A percentile compares a stretch with the other conserved stretches of the same genome.
Conservation (phyloP, 2,329 filamentous ascomycete genomes). For the Pseudocercospora pini-densiflorae region DNA sequence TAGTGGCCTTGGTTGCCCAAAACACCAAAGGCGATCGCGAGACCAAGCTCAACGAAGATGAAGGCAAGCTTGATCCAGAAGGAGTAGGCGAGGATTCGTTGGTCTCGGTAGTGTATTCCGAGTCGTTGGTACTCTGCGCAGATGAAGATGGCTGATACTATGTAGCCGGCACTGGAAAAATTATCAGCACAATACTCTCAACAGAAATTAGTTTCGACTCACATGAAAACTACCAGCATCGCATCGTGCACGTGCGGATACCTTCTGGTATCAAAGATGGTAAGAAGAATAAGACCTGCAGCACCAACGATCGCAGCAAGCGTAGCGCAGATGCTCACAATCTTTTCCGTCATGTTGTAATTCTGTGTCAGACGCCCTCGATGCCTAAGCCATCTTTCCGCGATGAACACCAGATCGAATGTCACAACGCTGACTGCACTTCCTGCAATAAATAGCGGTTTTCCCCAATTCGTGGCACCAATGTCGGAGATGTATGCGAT, state of each 20-base stretch:
- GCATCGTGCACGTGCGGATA: constrained; percentile 71
- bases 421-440: constrained; percentile 73
- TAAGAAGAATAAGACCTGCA: constrained; percentile 77
- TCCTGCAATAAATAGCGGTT: constrained; percentile 79
- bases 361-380: constrained; percentile 78
- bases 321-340: constrained; percentile 65
- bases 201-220: background rate
- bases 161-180: constrained; percentile 64
- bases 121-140: constrained; percentile 90
- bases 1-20: constrained; percentile 39
- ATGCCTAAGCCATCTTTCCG: constrained; percentile 86
- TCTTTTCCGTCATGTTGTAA: constrained; percentile 65
- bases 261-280: constrained; percentile 80
- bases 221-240: constrained; percentile 81
- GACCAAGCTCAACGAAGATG: constrained; percentile 75
- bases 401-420: constrained; percentile 78
- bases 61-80: constrained; percentile 90
- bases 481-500: constrained; percentile 65
- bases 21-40: constrained; percentile 75
- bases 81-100: constrained; percentile 73
- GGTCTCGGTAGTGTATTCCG: constrained; percentile 76
- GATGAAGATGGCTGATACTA: constrained; percentile 83
- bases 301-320: constrained; percentile 75
- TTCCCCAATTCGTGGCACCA: constrained; percentile 62
- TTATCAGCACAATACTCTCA: background rate